Conservation (phyloP, 345 rosid genomes). For the Eucalyptus caleyi region DNA sequence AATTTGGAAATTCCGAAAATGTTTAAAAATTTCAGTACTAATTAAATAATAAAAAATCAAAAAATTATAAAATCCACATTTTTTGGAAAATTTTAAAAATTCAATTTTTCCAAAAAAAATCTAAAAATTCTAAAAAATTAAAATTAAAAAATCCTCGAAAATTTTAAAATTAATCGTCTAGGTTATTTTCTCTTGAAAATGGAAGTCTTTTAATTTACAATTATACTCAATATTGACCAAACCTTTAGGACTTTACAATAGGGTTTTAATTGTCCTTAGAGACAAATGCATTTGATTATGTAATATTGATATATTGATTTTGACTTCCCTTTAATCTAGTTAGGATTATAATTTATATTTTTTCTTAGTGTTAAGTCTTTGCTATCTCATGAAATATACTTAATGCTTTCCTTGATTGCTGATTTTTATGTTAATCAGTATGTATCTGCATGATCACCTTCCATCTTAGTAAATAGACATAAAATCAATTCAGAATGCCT, state of each 20-base stretch:
- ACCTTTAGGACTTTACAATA: background rate
- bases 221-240: background rate
- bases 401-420: too few relatives aligned
- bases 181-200: background rate
- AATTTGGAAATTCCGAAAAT: rapidly evolving
- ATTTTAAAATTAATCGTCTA: rapidly evolving
- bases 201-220: rapidly evolving
- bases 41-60: rapidly evolving
- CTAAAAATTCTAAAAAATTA: too few relatives aligned
- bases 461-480: too few relatives aligned
- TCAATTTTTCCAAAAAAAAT: too few relatives aligned
- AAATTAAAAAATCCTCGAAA: background rate
- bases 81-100: too few relatives aligned
- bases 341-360: background rate
- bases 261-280: background rate
- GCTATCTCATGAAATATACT: background rate
- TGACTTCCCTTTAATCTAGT: rapidly evolving
- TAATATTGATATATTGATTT: background rate
- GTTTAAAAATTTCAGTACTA: too few relatives aligned
- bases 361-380: too few relatives aligned
- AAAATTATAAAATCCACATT: too few relatives aligned
- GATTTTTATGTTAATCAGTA: rapidly evolving
- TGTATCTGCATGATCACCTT: rapidly evolving
- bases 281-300: rapidly evolving
- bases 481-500: rapidly evolving